These are phyloP conservation scores for Emydomyces testavorans DNA, from an alignment of 2,329 filamentous ascomycete species.

Conservation along the genomic window DNA sequence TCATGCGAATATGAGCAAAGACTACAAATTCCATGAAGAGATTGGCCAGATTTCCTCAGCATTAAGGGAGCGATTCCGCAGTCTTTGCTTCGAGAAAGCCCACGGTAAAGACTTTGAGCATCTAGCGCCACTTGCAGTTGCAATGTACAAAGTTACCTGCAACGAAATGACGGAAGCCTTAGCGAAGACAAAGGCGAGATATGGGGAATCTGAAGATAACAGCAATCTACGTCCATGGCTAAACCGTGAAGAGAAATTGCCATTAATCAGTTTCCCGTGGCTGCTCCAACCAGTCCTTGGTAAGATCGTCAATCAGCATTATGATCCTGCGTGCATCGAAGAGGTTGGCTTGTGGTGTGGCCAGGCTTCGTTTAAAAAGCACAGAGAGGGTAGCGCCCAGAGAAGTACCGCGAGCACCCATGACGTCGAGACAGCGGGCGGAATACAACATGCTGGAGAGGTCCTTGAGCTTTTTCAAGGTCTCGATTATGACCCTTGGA, in stretches of 20 bases:
- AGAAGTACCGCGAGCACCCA: not conserved
- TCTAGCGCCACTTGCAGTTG: conserved; percentile 63
- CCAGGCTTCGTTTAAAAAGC: conserved; percentile 8
- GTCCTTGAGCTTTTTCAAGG: conserved; percentile 25
- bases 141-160: conserved; percentile 77
- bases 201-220: conserved; percentile 14
- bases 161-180: conserved; percentile 54
- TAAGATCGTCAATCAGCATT: conserved; percentile 47
- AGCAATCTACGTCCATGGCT: conserved; percentile 1
- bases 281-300: conserved; percentile 65
- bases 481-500: conserved; percentile 11
- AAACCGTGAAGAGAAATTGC: conserved; percentile 42
- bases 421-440: conserved; percentile 25
- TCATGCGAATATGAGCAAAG: conserved; percentile 57
- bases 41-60: conserved; percentile 56
- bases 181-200: conserved; percentile 34
- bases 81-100: conserved; percentile 53
- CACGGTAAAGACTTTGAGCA: conserved; percentile 48
- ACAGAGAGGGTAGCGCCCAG: not conserved
- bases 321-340: conserved; percentile 18
- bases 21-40: conserved; percentile 81
- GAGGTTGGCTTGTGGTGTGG: conserved; percentile 6
- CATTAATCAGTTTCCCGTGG: conserved; percentile 91
- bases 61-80: conserved; percentile 58
- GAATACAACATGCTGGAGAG: conserved; percentile 27